Evolutionary conservation across 805 yeast species (phyloP).

Genomic region (Nakazawaea laoshanensis): DNA sequence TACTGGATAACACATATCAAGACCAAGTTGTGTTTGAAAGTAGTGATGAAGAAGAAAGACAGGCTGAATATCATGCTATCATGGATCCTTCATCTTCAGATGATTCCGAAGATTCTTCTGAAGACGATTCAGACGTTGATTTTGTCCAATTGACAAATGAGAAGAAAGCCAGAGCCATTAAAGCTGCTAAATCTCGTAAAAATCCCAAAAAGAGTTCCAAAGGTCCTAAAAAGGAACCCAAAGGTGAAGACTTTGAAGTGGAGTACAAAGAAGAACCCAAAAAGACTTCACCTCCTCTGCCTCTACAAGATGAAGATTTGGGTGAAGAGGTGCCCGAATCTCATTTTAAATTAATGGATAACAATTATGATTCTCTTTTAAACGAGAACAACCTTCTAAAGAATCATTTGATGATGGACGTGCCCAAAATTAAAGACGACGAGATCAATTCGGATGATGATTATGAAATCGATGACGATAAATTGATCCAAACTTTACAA

Average conservation of each 20-base stretch:
- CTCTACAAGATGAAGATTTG: constrained; percentile 44
- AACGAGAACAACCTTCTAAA: constrained; percentile 13
- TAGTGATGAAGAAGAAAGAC: constrained; percentile 23
- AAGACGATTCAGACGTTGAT: constrained; percentile 64
- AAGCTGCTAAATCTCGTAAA: constrained; percentile 28
- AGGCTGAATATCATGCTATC: constrained; percentile 16
- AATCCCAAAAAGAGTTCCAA: constrained; percentile 15
- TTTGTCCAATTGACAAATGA: constrained; percentile 66
- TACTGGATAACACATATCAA: constrained; percentile 11
- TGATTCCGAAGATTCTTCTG: constrained; percentile 35
- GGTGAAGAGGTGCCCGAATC: constrained; percentile 45
- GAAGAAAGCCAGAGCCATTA: constrained; percentile 47
- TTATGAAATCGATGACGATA: constrained; percentile 47
- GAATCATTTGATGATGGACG: constrained; percentile 28
- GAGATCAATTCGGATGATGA: constrained; percentile 51
- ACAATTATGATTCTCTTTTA: constrained; percentile 34
- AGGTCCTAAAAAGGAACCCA: constrained; percentile 5
- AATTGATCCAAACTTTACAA: constrained; percentile 28
- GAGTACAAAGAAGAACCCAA: not conserved
- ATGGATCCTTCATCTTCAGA: constrained; percentile 20
- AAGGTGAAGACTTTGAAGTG: constrained; percentile 9
- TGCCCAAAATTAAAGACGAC: constrained; percentile 41
- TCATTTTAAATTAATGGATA: constrained; percentile 34
- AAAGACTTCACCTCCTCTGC: constrained; percentile 9
- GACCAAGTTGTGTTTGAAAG: constrained; percentile 22